Evolutionary conservation across 192 early-diverging fungal species (phyloP), one percentile per base, ranked within the genome.

Genomic region (Linnemannia zychae): DNA sequence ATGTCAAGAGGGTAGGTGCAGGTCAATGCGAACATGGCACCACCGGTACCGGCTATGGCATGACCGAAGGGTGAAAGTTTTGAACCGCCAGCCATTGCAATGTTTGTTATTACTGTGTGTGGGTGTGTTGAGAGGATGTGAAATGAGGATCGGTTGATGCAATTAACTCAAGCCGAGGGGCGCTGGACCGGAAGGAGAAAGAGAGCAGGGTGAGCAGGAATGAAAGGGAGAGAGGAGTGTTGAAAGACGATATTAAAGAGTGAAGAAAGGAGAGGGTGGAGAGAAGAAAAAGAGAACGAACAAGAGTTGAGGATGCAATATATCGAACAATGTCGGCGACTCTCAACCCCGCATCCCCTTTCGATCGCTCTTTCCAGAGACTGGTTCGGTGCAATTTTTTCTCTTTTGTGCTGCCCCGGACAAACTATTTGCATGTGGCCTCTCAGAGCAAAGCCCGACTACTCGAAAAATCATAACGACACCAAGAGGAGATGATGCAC

Each of bases 1-100:
- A 97, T 98, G 87, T 99, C 98, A 34, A 99, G 93, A 18, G 98
- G 98, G 89, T 98, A 99, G 49, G 97, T 95, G 53, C 97, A 88
- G 33, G 94, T 89, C 81, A 98, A 93, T 22, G 98, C 97, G 69
- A 98, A 95, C 78, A 97, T 95, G 22, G 98, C 96, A 70, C 98
- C 97, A 38, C 95, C 90, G 15, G 98, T 94, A 18, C 98, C 98
- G 20, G 98, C 94, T 49, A 96, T 91, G 12, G 98, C 98, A 85
- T 99, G 95, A 24, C 95, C 97, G 63, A 98, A 90, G 34, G 98
- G 97, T 37, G 96, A 92, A 57, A 97, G 90, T 69, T 85, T 85
- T 24, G 83, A 85, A 48, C 77, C 83, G 40, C 77, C 83, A 57
- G 83, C 83, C 83, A 85, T 85, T 57, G 48, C 72, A 31, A 2